phyloP scores from a whole-genome alignment of 1,139 yeast species.

The Nematodospora anomalae region DNA sequence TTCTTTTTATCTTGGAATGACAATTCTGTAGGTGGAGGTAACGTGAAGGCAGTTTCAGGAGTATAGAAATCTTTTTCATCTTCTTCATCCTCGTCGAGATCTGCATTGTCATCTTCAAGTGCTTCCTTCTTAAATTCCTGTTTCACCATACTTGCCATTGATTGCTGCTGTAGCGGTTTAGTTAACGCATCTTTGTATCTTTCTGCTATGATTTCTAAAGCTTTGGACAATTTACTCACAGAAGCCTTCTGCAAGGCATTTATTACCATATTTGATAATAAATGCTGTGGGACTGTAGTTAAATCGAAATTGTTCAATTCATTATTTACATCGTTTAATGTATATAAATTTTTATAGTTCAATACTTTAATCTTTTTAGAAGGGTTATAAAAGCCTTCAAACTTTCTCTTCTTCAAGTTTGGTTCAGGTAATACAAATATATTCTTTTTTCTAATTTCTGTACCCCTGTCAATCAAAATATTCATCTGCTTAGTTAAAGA shows the following conservation, averaged over 20 bases:
- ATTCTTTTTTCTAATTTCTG: slow-evolving; percentile 43
- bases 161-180: slow-evolving; percentile 3
- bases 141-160: slow-evolving; percentile 4
- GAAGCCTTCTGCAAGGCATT: slow-evolving; percentile 60
- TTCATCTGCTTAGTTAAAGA: slow-evolving; percentile 30
- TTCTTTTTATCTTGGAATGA: slow-evolving; percentile 50
- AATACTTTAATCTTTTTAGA: slow-evolving; percentile 29
- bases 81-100: slow-evolving; percentile 29
- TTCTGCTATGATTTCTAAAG: slow-evolving; percentile 64
- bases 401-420: slow-evolving; percentile 37
- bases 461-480: slow-evolving; percentile 37
- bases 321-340: slow-evolving; percentile 61
- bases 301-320: slow-evolving; percentile 69
- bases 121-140: slow-evolving; percentile 4
- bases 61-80: slow-evolving; percentile 37
- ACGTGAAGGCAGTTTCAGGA: slow-evolving; percentile 48
- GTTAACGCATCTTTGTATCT: slow-evolving; percentile 46
- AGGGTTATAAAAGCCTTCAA: slow-evolving; percentile 36
- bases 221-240: slow-evolving; percentile 57
- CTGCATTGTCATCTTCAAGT: slow-evolving; percentile 11
- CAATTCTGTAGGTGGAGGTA: slow-evolving; percentile 58
- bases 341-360: slow-evolving; percentile 50
- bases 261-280: slow-evolving; percentile 64
- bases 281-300: slow-evolving; percentile 61
- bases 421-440: slow-evolving; percentile 33